Percentiles rank a stretch among this genome's conserved stretches.
These are phyloP conservation scores for Funneliformis mosseae DNA, from an alignment of 192 early-diverging fungal genomes.

Conservation along the genomic window DNA sequence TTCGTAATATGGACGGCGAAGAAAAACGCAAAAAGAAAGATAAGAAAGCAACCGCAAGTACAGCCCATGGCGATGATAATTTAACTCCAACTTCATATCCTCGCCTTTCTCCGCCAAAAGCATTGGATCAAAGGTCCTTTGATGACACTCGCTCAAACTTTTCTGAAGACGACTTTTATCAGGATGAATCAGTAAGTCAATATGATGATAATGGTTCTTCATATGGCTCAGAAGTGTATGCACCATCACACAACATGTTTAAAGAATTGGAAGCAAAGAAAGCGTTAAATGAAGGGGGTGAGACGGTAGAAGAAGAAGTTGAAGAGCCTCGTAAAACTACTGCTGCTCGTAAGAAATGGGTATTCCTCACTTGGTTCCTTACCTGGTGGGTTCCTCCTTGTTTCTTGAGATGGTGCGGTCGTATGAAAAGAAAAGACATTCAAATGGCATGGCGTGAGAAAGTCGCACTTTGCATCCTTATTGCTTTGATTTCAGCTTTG, in stretches of 20 bases:
- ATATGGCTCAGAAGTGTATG: constrained; percentile 48
- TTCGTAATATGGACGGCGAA: constrained; percentile 71
- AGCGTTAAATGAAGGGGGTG: constrained; percentile 46
- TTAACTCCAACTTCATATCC: constrained; percentile 20
- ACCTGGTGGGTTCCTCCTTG: constrained; percentile 86
- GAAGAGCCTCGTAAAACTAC: constrained; percentile 56
- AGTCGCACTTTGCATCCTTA: constrained; percentile 86
- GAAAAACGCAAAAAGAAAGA: constrained; percentile 56
- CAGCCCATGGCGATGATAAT: not conserved
- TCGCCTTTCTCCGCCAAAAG: constrained; percentile 39
- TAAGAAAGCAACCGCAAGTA: constrained; percentile 28
- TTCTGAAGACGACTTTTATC: constrained; percentile 66
- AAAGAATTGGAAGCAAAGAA: constrained; percentile 53
- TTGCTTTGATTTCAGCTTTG: constrained; percentile 73
- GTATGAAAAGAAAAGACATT: constrained; percentile 78
- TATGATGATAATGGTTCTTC: constrained; percentile 41
- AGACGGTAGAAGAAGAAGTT: constrained; percentile 48
- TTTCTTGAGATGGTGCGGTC: constrained; percentile 67
- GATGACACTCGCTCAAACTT: constrained; percentile 61
- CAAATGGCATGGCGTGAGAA: constrained; percentile 98
- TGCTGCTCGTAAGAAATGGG: constrained; percentile 76
- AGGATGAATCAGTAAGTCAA: constrained; percentile 41
- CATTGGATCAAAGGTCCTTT: constrained; percentile 45
- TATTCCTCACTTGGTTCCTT: constrained; percentile 75
- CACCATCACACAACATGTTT: constrained; percentile 44